Base-by-base conservation (phyloP, 73 alveolate species). In the Tetrahymena borealis region DNA sequence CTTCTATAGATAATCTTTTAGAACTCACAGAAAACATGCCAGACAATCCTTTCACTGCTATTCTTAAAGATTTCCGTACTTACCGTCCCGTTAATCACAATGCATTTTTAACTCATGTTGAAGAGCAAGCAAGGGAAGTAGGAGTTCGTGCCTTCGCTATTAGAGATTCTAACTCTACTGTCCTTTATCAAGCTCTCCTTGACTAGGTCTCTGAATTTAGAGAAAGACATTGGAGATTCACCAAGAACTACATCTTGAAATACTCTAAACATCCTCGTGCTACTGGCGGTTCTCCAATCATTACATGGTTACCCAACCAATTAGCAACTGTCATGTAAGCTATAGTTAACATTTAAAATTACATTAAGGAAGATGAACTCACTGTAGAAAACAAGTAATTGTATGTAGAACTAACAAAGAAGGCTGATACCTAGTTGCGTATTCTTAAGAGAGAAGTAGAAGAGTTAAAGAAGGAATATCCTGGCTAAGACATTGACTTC, bases 201-300 rank as follows among this genome's bases (percentile, higher is more conserved):
- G 95, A 92, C 39, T 39, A 92, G 38, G 91, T 92, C 18, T 36
- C 91, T 24, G 95, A 92, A 24, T 33, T 92, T 20, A 92, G 95
- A 85, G 93, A 92, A 32, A 92, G 95, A 36, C 95, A 92, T 79
- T 92, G 95, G 95, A 92, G 93, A 39, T 92, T 92, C 36, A 92
- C 95, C 33, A 92, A 92, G 90, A 78, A 79, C 15, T 92, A 92
- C 28, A 92, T 92, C 6, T 39, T 92, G n/a, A 92, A 79, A 33
- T 39, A 38, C 78, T 38, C 95, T 15, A 92, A 78, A 35, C 79
- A 92, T 13, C 92, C 95, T 79, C 90, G 95, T 38, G 95, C 94
- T 78, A 91, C 94, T 2, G 94, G 94, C 16, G 94, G 94, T 15
- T 16, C 90, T 32, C 94, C 94, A 11, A 91, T 91, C 77, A 91